These are phyloP conservation scores for Trichoderma endophyticum DNA, from an alignment of 2,329 filamentous ascomycete species.

Conservation along the genomic window DNA sequence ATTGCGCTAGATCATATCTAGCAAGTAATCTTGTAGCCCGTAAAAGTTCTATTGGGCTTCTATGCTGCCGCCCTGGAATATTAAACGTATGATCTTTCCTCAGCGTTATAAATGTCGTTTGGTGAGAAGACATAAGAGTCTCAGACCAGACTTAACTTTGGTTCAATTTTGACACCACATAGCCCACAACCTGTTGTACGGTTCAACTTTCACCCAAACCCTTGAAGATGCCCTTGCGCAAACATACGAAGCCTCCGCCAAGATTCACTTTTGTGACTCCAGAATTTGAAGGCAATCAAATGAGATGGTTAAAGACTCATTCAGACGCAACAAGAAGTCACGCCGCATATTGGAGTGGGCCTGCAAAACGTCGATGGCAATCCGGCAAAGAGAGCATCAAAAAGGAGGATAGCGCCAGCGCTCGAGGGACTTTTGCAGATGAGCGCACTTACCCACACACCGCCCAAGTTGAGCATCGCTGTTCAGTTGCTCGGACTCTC, in stretches of 20 bases:
- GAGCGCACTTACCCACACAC: background rate
- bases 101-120: background rate
- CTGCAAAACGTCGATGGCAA: slow-evolving; percentile 4
- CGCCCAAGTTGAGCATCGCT: background rate
- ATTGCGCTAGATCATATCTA: background rate
- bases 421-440: background rate
- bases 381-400: background rate
- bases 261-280: background rate
- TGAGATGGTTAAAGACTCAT: slow-evolving; percentile 9
- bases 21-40: background rate
- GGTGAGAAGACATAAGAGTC: background rate
- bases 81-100: background rate
- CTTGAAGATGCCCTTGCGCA: background rate
- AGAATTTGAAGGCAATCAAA: background rate
- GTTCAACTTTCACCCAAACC: background rate
- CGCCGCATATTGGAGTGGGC: background rate
- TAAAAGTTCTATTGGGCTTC: background rate
- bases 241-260: background rate
- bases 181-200: background rate
- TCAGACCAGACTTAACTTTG: background rate
- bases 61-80: background rate
- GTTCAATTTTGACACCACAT: background rate
- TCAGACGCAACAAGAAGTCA: slow-evolving; percentile 4
- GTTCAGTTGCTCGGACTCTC: background rate
- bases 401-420: background rate